Percentiles rank a stretch among this genome's conserved stretches.
phyloP scores from a whole-genome alignment of 768 basidiomycete genomes.

The Clavaria fumosa region DNA sequence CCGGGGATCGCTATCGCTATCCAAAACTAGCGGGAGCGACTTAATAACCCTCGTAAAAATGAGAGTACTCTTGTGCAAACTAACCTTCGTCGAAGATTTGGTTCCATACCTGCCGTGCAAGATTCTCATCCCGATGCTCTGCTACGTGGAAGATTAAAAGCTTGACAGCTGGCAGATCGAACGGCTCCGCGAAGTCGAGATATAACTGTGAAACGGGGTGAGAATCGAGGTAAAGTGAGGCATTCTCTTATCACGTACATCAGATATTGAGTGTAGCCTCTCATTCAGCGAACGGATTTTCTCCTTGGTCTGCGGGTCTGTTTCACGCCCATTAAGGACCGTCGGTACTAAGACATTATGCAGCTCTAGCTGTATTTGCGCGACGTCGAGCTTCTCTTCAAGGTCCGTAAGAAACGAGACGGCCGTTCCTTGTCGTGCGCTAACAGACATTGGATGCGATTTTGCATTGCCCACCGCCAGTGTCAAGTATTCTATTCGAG shows the following conservation, averaged over 20 bases:
- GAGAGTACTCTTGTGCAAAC: too few species aligned
- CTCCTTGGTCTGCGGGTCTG: constrained; percentile 46
- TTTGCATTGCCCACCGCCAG: constrained; percentile 93
- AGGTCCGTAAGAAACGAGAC: constrained; percentile 89
- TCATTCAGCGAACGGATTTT: constrained; percentile 44
- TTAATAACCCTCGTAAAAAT: not conserved
- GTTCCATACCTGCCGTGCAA: constrained; percentile 81
- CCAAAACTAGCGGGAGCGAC: constrained; percentile 1
- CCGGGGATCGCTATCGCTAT: constrained; percentile 41
- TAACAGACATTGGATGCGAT: constrained; percentile 71
- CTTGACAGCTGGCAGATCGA: constrained; percentile 70
- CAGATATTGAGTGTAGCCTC: constrained; percentile 63
- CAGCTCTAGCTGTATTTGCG: constrained; percentile 91
- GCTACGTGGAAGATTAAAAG: constrained; percentile 87
- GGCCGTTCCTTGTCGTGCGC: constrained; percentile 73
- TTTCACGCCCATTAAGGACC: too few species aligned
- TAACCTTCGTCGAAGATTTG: constrained; percentile 70
- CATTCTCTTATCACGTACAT: constrained; percentile 46
- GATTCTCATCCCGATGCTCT: constrained; percentile 72
- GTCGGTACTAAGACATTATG: constrained; percentile 49
- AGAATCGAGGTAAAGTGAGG: too few species aligned
- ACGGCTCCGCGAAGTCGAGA: constrained; percentile 74
- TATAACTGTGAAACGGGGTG: constrained; percentile 44
- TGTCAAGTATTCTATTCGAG: constrained; percentile 81
- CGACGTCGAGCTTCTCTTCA: constrained; percentile 94